Evolutionary conservation across 495 filamentous ascomycete genomes (phyloP).

Genomic region (Rhypophila decipiens): DNA sequence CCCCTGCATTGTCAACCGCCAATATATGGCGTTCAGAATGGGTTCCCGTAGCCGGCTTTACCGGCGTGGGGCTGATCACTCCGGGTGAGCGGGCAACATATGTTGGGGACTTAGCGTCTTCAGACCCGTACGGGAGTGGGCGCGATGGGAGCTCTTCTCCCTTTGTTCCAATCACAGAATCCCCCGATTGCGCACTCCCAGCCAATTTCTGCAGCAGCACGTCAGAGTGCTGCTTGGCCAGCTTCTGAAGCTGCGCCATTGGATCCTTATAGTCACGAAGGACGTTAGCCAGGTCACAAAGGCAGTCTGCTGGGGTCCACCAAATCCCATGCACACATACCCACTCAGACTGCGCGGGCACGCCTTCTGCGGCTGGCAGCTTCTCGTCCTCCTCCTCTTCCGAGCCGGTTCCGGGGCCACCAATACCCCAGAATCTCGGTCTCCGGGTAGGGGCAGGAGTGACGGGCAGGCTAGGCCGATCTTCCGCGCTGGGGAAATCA

Average conservation of each 20-base stretch:
- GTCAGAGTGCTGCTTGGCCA: constrained; percentile 57
- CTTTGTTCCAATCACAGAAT: constrained; percentile 12
- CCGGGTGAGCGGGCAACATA: constrained; percentile 36
- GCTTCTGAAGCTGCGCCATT: constrained; percentile 57
- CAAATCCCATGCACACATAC: constrained; percentile 62
- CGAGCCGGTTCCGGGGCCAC: constrained; percentile 44
- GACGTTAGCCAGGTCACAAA: constrained; percentile 55
- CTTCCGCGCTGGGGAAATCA: constrained; percentile 77
- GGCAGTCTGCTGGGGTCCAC: constrained; percentile 46
- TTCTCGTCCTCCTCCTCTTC: constrained; percentile 48
- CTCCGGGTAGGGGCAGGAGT: constrained; percentile 71
- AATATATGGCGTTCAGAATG: constrained; percentile 26
- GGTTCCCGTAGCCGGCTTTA: constrained; percentile 28
- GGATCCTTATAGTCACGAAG: constrained; percentile 59
- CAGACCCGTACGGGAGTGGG: constrained; percentile 42
- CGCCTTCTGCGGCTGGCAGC: constrained; percentile 69
- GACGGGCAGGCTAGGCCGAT: constrained; percentile 84
- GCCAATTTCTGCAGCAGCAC: constrained; percentile 43
- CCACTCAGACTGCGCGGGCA: constrained; percentile 82
- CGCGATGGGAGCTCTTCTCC: constrained; percentile 32
- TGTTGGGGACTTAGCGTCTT: constrained; percentile 37
- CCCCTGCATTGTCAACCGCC: constrained; percentile 1
- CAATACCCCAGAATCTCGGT: constrained; percentile 28
- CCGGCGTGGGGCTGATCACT: constrained; percentile 33
- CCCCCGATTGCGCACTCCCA: constrained; percentile 13